phyloP scores from a whole-genome alignment of 768 basidiomycete genomes.

The Amanita phalloides region DNA sequence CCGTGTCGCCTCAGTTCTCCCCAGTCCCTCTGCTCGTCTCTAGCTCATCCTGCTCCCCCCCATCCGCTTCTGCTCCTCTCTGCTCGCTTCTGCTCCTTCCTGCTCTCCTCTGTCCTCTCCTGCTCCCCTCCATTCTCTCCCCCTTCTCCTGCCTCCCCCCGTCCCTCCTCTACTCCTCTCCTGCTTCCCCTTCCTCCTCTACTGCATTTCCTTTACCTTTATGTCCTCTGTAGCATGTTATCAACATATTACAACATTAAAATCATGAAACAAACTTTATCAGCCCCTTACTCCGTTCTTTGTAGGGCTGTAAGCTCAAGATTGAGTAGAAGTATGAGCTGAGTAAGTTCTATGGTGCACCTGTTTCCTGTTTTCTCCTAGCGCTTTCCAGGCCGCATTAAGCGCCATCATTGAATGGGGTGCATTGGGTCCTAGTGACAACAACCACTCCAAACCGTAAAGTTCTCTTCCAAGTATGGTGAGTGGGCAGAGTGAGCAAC shows the following conservation, averaged over 20 bases:
- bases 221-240: background rate
- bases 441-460: background rate
- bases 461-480: background rate
- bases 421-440: background rate
- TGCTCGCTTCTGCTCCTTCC: background rate
- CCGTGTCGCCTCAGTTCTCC: background rate
- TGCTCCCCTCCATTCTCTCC: background rate
- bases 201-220: background rate
- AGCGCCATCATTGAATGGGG: background rate
- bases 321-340: background rate
- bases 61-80: background rate
- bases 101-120: background rate
- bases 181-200: background rate
- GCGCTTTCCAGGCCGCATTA: background rate
- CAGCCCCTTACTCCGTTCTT: background rate
- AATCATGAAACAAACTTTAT: background rate
- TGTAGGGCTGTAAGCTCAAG: conserved; percentile 1
- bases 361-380: background rate
- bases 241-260: background rate
- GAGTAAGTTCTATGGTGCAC: background rate
- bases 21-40: background rate
- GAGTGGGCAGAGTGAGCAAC: background rate
- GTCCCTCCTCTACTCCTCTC: background rate
- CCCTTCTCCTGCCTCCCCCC: background rate
- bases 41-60: background rate